Percentiles rank a stretch among this genome's conserved stretches.
These are phyloP conservation scores for Naganishia sp. DNA, from an alignment of 1,284 basidiomycete genomes.

Conservation along the genomic window DNA sequence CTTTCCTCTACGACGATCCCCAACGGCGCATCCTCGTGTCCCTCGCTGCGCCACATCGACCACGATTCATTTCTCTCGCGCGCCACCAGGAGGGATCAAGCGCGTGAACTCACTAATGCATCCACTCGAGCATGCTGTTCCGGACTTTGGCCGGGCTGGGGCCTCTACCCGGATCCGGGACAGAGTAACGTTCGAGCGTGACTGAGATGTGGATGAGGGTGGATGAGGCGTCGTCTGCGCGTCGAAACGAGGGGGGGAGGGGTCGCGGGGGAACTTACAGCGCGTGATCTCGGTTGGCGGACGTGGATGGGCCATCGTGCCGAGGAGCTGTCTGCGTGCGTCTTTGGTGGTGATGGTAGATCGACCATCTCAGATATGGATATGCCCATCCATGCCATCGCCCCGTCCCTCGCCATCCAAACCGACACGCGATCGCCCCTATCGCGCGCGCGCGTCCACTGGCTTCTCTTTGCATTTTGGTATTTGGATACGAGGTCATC, in stretches of 20 bases:
- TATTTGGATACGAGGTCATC: conserved; percentile 13
- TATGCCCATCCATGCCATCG: neutral
- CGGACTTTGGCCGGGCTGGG: conserved; percentile 17
- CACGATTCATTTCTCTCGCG: too few relatives aligned
- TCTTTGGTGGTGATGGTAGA: neutral
- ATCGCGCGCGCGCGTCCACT: neutral
- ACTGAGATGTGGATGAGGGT: neutral
- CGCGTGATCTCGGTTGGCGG: neutral
- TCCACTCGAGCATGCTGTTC: conserved; percentile 1
- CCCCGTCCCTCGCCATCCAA: neutral
- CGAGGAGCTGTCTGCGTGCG: too few relatives aligned
- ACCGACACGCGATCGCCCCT: conserved; percentile 2
- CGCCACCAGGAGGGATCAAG: neutral
- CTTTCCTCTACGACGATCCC: too few relatives aligned
- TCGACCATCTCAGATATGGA: neutral
- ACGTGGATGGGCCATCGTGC: too few relatives aligned
- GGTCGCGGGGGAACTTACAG: conserved; percentile 3
- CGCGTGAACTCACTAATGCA: conserved; percentile 7
- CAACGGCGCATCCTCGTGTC: too few relatives aligned
- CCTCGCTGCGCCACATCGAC: too few relatives aligned
- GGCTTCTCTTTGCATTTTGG: conserved; percentile 6
- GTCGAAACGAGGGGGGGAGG: neutral
- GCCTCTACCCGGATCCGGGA: conserved; percentile 1
- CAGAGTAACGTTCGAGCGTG: conserved; percentile 10
- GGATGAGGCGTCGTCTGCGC: too few relatives aligned